phyloP scores from a whole-genome alignment of 2,329 filamentous ascomycete species.

The Alternaria hordeiaustralica region DNA sequence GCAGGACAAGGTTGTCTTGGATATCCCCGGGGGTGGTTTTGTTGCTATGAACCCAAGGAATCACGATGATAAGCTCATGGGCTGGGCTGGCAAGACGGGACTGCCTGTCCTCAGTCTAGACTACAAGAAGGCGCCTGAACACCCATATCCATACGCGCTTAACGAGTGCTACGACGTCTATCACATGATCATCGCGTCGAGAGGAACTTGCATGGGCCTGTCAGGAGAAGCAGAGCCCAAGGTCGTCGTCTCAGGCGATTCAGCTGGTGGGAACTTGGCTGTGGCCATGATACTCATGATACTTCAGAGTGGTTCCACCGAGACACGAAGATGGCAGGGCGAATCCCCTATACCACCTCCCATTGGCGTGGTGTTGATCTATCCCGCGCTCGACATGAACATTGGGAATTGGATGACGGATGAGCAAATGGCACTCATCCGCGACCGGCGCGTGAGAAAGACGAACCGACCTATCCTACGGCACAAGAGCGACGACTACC shows the following conservation, averaged over 20 bases:
- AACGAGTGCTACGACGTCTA: constrained; percentile 91
- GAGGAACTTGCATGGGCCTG: constrained; percentile 77
- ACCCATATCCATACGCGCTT: constrained; percentile 82
- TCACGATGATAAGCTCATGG: constrained; percentile 91
- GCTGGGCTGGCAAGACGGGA: constrained; percentile 88
- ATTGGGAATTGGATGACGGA: constrained; percentile 99
- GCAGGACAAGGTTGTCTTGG: constrained; percentile 80
- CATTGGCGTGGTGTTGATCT: constrained; percentile 82
- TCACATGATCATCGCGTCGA: constrained; percentile 71
- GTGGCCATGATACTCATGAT: constrained; percentile 87
- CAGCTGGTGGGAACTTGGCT: constrained; percentile 81
- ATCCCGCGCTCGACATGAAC: constrained; percentile 93
- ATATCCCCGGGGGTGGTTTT: constrained; percentile 93
- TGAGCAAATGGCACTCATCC: constrained; percentile 93
- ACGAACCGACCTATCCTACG: constrained; percentile 80
- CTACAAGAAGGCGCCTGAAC: constrained; percentile 86
- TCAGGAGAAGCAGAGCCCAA: constrained; percentile 70
- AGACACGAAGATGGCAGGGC: constrained; percentile 62
- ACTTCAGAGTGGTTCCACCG: constrained; percentile 72
- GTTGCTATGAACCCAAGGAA: constrained; percentile 96
- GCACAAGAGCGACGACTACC: constrained; percentile 88
- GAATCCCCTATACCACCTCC: constrained; percentile 72
- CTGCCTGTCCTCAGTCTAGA: constrained; percentile 90
- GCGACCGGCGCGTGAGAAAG: constrained; percentile 77
- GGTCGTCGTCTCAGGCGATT: constrained; percentile 78